A percentile compares a stretch with the other conserved stretches of the same genome.
Conservation (phyloP, 169 alveolate genomes). For the Plasmodium blacklocki region DNA sequence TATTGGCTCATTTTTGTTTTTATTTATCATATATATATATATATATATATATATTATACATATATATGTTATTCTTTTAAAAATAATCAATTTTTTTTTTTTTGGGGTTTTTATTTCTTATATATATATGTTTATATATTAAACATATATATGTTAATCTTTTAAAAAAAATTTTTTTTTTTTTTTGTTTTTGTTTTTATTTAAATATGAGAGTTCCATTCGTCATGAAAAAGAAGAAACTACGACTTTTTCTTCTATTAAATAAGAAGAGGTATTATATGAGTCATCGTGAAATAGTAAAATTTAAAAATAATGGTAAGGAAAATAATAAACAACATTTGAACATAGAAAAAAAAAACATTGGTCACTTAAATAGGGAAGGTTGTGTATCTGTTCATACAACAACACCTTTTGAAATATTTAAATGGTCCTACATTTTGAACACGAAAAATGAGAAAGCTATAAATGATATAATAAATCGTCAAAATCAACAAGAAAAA, state of each 20-base stretch:
- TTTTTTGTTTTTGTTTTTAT: background rate
- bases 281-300: slow-evolving; percentile 41
- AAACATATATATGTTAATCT: background rate
- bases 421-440: slow-evolving; percentile 57
- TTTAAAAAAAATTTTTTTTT: background rate
- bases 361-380: background rate
- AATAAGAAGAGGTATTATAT: slow-evolving; percentile 39
- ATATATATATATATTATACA: too few relatives aligned
- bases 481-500: slow-evolving; percentile 22
- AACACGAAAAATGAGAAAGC: slow-evolving; percentile 53
- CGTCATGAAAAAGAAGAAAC: background rate
- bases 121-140: too few relatives aligned
- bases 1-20: too few relatives aligned
- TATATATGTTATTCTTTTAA: too few relatives aligned
- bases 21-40: too few relatives aligned
- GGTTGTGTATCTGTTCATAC: background rate
- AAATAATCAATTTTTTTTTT: too few relatives aligned
- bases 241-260: background rate
- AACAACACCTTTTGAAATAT: slow-evolving; percentile 65
- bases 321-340: background rate
- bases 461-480: slow-evolving; percentile 57
- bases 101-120: too few relatives aligned
- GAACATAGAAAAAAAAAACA: slow-evolving; percentile 20
- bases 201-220: background rate
- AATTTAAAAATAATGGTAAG: slow-evolving; percentile 38